These are phyloP conservation scores for Pseudocercospora fuligena DNA, from an alignment of 2,329 filamentous ascomycete species.

Conservation along the genomic window DNA sequence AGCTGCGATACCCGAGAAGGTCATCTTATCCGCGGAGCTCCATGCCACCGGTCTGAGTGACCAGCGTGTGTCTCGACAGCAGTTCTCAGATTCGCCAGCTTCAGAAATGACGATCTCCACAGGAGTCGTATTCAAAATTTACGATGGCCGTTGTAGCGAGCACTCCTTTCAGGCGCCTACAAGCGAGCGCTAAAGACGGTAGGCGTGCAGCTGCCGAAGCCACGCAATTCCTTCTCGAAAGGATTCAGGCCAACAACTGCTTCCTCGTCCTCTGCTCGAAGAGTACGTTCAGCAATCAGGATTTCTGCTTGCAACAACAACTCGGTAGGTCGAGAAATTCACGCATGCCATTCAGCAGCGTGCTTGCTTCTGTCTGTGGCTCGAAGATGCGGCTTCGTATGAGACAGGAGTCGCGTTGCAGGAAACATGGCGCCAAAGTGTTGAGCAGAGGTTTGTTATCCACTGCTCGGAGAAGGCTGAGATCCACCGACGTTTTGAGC, in stretches of 20 bases:
- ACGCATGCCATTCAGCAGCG: no score
- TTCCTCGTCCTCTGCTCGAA: background rate
- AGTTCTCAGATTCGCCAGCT: background rate
- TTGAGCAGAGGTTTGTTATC: background rate
- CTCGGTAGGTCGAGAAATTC: background rate
- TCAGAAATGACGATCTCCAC: constrained; percentile 4
- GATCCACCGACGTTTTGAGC: background rate
- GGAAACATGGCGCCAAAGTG: background rate
- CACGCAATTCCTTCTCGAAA: background rate
- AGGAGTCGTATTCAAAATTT: background rate
- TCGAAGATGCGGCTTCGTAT: no score
- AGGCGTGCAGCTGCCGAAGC: constrained; percentile 1
- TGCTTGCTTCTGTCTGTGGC: no score
- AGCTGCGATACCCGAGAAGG: no score
- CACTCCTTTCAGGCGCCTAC: background rate
- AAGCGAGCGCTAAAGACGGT: background rate
- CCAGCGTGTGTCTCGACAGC: background rate
- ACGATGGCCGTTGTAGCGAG: background rate
- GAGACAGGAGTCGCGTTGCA: background rate
- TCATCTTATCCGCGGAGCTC: background rate
- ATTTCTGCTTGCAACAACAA: background rate
- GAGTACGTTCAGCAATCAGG: background rate
- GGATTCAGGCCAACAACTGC: background rate
- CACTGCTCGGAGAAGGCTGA: background rate
- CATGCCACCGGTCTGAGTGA: background rate